Conservation (phyloP, 768 basidiomycete species). For the Termitomyces sp. region DNA sequence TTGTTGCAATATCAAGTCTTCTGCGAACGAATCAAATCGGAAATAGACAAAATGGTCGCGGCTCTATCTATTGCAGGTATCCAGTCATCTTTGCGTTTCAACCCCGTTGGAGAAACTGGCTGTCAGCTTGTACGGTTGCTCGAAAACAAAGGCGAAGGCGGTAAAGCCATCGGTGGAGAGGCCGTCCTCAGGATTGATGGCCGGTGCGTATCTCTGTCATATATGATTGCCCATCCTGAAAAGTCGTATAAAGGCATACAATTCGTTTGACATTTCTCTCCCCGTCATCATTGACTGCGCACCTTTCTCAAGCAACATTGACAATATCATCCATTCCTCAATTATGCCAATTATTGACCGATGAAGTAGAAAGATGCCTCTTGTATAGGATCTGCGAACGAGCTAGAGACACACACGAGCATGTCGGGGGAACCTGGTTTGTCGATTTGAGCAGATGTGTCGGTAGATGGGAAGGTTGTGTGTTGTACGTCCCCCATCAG, state of each 20-base stretch:
- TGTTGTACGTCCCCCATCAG: conserved; percentile 50
- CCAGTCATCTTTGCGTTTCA: conserved; percentile 51
- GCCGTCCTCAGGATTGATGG: conserved; percentile 68
- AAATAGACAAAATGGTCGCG: conserved; percentile 47
- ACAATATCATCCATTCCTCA: conserved; percentile 73
- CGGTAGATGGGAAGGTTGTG: conserved; percentile 78
- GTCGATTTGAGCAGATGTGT: conserved; percentile 71
- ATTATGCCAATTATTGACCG: conserved; percentile 66
- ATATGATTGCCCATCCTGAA: neutral
- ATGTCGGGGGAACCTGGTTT: conserved; percentile 72
- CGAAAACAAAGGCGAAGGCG: conserved; percentile 32
- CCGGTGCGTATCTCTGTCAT: conserved; percentile 36
- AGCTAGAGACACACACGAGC: conserved; percentile 49
- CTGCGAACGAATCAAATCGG: conserved; percentile 55
- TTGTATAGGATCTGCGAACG: conserved; percentile 67
- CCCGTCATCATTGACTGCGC: conserved; percentile 73
- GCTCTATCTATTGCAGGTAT: conserved; percentile 56
- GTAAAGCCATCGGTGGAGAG: conserved; percentile 61
- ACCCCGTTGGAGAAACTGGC: conserved; percentile 67
- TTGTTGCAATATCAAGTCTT: conserved; percentile 78
- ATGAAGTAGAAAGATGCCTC: conserved; percentile 74
- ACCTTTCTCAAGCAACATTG: conserved; percentile 77
- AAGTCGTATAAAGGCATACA: conserved; percentile 47
- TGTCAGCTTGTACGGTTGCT: conserved; percentile 50
- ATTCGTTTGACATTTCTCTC: conserved; percentile 74